Percentiles rank a stretch among this genome's conserved stretches.
Evolutionary conservation across 1,284 basidiomycete species (phyloP).

Genomic region (Pterulicium gracile): DNA sequence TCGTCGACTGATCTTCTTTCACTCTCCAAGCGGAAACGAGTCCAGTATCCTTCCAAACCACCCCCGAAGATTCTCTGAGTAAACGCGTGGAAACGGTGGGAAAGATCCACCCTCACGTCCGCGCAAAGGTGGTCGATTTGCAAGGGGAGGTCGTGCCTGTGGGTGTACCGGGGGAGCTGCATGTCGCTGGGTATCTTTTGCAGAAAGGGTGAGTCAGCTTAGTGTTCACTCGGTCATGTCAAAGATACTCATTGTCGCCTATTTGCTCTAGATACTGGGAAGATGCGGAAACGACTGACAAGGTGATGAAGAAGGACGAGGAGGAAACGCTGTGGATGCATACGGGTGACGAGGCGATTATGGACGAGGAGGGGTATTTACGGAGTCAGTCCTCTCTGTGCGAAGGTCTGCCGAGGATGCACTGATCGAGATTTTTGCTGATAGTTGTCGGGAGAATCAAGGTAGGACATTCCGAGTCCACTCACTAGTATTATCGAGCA

Average conservation of each 20-base stretch:
- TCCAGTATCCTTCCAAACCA: slow-evolving; percentile 76
- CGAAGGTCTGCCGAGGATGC: slow-evolving; percentile 1
- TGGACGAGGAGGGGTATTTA: slow-evolving; percentile 79
- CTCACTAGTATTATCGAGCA: neutral
- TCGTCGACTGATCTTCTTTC: slow-evolving; percentile 3
- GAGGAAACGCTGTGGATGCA: slow-evolving; percentile 70
- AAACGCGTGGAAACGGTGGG: slow-evolving; percentile 79
- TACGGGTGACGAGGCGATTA: slow-evolving; percentile 74
- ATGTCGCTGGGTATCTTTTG: slow-evolving; percentile 64
- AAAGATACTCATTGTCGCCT: slow-evolving; percentile 1
- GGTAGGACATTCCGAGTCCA: slow-evolving; percentile 23
- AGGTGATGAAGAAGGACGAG: slow-evolving; percentile 45
- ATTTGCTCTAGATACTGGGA: slow-evolving; percentile 59
- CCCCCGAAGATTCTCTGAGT: slow-evolving; percentile 50
- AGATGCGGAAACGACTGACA: slow-evolving; percentile 58
- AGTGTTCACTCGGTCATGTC: neutral
- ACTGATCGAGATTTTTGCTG: slow-evolving; percentile 6
- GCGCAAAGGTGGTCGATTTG: slow-evolving; percentile 58
- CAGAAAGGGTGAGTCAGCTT: slow-evolving; percentile 72
- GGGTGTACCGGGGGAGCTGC: slow-evolving; percentile 62
- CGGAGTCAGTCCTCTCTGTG: slow-evolving; percentile 32
- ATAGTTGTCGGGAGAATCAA: slow-evolving; percentile 72
- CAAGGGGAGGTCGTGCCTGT: slow-evolving; percentile 56
- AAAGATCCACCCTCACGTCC: slow-evolving; percentile 63
- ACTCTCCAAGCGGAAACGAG: slow-evolving; percentile 46